A percentile compares a stretch with the other conserved stretches of the same genome.
These are phyloP conservation scores for Saccharomyces hybrid DNA, from an alignment of 1,139 yeast genomes.

Conservation along the genomic window DNA sequence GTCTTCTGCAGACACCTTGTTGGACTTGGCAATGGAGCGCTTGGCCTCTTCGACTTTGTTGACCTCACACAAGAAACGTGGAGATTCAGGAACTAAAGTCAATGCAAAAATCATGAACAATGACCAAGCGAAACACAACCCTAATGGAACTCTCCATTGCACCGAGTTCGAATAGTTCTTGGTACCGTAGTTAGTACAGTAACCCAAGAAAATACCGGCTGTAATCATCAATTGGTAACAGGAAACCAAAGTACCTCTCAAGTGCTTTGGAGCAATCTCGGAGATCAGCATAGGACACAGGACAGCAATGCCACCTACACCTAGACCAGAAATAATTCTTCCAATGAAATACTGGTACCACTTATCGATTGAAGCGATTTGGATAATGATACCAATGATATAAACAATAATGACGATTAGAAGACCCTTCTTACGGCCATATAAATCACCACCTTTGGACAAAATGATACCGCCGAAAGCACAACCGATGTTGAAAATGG, in stretches of 20 bases:
- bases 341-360: slow-evolving; percentile 50
- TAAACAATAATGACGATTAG: slow-evolving; percentile 47
- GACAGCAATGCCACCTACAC: slow-evolving; percentile 53
- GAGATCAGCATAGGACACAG: slow-evolving; percentile 54
- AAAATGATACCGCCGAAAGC: slow-evolving; percentile 52
- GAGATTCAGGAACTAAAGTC: slow-evolving; percentile 65
- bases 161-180: slow-evolving; percentile 38
- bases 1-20: slow-evolving; percentile 38
- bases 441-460: slow-evolving; percentile 45
- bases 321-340: slow-evolving; percentile 51
- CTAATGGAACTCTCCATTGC: slow-evolving; percentile 54
- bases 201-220: slow-evolving; percentile 50
- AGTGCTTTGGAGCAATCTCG: slow-evolving; percentile 54
- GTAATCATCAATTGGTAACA: slow-evolving; percentile 56
- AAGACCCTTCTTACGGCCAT: slow-evolving; percentile 53
- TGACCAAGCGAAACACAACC: slow-evolving; percentile 39
- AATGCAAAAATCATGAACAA: slow-evolving; percentile 41
- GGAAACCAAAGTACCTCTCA: slow-evolving; percentile 56
- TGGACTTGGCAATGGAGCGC: slow-evolving; percentile 37
- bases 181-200: slow-evolving; percentile 50
- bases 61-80: slow-evolving; percentile 53
- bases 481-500: slow-evolving; percentile 61
- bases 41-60: slow-evolving; percentile 49
- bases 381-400: slow-evolving; percentile 52
- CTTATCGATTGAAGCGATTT: slow-evolving; percentile 40